Base-by-base conservation (phyloP, 805 yeast species). In the Blastobotrys robertii region DNA sequence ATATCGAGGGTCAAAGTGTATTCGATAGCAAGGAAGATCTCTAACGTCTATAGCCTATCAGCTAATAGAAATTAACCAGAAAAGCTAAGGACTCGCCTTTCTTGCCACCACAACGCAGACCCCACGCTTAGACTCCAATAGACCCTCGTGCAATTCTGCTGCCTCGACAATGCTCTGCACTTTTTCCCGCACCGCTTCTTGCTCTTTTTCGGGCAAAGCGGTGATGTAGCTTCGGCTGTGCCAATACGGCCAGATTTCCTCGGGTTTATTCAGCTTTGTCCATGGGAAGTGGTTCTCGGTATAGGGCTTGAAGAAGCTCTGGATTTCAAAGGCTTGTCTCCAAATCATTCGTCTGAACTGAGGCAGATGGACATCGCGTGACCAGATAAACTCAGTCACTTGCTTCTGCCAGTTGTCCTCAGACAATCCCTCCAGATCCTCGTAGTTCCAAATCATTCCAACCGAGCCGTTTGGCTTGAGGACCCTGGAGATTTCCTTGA, bases 371-470 rank as follows among this genome's bases (percentile, higher is more conserved):
- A 33, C 47, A 47, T 73, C 79, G 44, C 51, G 59, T 3, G 53
- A 34, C 57, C 67, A 66, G 8, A 64, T 54, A 25, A 55, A 55
- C 29, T 65, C 54, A 2, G 67, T 61, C 11, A 66, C 60, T 36
- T 57, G 50, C 30, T 47, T 48, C 44, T 67, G 67, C 75, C 76
- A 69, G 22, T 58, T 59, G 30, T 57, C 52, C 4, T 56, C 52
- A 7, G 54, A 51, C 38, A 48, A 43, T n/a, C 37, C 15, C 8
- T 50, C 54, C 19, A 51, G 37, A 36, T 52, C 59, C 39, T 77
- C 82, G 48, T 63, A 72, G 56, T 78, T 78, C 84, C 84, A 78
- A 43, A 78, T 67, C 16, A 76, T 53, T 0, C 77, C 81, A 9
- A 78, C 59, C 37, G 60, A 63, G 0, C 80, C 81, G 6, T 54